These are phyloP conservation scores for Rhododendron kiyosumense DNA, from an alignment of 148 eudicot genomes.

Conservation along the genomic window DNA sequence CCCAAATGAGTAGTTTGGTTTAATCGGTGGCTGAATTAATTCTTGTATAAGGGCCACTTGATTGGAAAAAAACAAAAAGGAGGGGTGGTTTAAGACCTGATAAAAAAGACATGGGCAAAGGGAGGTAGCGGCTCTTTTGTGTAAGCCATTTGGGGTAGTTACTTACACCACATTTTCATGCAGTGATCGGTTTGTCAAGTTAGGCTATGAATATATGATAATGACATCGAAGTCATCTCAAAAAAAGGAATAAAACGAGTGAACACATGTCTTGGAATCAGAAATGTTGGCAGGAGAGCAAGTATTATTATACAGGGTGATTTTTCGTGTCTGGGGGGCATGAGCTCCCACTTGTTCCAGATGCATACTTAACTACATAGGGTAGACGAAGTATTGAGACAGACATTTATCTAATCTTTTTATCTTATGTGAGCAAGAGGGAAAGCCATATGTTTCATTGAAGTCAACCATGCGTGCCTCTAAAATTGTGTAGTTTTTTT, in stretches of 20 bases:
- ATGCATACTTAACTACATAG: not conserved
- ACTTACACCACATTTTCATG: not conserved
- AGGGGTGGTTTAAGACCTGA: not conserved
- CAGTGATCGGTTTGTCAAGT: not conserved
- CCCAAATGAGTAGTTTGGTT: not conserved
- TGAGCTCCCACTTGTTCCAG: not conserved
- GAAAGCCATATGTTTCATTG: not conserved
- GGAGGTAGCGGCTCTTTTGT: not conserved
- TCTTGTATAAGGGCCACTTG: not conserved
- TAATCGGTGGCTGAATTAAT: not conserved
- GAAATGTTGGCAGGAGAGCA: not conserved
- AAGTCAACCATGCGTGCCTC: not conserved
- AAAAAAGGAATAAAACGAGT: not conserved
- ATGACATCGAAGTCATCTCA: not conserved
- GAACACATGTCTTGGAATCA: not conserved
- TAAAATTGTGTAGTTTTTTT: not conserved
- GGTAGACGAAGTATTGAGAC: not conserved
- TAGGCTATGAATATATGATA: not conserved
- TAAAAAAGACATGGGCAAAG: not conserved
- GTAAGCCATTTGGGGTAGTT: not conserved
- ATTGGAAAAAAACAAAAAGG: not conserved
- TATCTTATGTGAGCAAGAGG: not conserved
- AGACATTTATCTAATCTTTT: not conserved
- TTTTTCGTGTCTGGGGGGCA: not conserved
- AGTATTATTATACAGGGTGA: not conserved